These are phyloP conservation scores for Phytophthora litchii DNA, from an alignment of 352 stramenopile genomes.

Conservation along the genomic window DNA sequence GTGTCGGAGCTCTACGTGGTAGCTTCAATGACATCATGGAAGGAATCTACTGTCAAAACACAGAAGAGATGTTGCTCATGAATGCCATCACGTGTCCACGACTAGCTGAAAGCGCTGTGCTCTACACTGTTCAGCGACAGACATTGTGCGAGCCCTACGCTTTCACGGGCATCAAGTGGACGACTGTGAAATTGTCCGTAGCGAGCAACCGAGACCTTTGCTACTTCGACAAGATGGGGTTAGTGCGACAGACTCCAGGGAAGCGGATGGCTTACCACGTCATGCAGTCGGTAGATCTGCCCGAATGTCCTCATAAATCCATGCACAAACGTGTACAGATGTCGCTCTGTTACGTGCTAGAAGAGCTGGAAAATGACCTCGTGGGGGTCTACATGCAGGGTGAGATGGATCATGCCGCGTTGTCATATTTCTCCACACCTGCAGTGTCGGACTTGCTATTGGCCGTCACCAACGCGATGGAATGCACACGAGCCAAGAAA, in stretches of 20 bases:
- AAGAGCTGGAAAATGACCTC: conserved; percentile 37
- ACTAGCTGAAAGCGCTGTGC: conserved; percentile 42
- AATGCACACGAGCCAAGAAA: conserved; percentile 44
- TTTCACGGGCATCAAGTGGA: conserved; percentile 55
- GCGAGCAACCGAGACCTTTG: conserved; percentile 49
- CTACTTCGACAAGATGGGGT: conserved; percentile 55
- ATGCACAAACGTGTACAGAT: conserved; percentile 31
- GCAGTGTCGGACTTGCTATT: conserved; percentile 35
- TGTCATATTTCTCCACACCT: conserved; percentile 37
- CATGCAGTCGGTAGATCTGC: conserved; percentile 49
- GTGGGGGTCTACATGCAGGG: conserved; percentile 49
- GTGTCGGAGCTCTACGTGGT: conserved; percentile 38
- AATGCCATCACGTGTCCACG: conserved; percentile 44
- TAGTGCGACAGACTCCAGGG: conserved; percentile 36
- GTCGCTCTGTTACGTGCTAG: conserved; percentile 47
- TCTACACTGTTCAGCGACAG: conserved; percentile 39
- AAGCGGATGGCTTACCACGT: conserved; percentile 50
- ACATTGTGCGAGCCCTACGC: conserved; percentile 37
- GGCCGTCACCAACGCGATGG: conserved; percentile 29
- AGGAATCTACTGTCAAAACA: conserved; percentile 44
- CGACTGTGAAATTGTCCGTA: conserved; percentile 40
- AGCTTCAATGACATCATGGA: conserved; percentile 58
- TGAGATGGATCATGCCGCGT: conserved; percentile 22
- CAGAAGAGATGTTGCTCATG: conserved; percentile 50
- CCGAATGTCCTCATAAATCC: conserved; percentile 33